These are phyloP conservation scores for Arthrobotrys pseudoclavata DNA, from an alignment of 2,329 filamentous ascomycete species.

Conservation along the genomic window DNA sequence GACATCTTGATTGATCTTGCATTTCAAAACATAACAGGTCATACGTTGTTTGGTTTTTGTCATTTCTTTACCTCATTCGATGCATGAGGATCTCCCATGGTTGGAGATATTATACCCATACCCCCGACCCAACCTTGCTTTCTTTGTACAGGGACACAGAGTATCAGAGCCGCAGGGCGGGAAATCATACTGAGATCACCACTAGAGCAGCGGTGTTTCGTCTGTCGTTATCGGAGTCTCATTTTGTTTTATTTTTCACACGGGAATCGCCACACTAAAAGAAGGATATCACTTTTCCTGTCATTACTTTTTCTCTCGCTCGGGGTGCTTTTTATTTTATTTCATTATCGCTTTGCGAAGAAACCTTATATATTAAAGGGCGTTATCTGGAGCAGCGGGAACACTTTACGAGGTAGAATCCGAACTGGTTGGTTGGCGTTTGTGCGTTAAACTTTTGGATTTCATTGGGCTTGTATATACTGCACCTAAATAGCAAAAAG, in stretches of 20 bases:
- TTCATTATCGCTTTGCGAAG: constrained; percentile 2
- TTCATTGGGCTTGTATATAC: constrained; percentile 18
- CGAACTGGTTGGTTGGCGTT: constrained; percentile 26
- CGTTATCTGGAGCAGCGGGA: constrained; percentile 20
- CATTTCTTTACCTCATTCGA: constrained; percentile 12
- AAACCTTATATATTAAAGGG: constrained; percentile 6
- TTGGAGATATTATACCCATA: constrained; percentile 28
- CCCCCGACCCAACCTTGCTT: constrained; percentile 25
- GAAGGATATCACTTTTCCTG: constrained; percentile 14
- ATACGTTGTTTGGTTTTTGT: constrained; percentile 11
- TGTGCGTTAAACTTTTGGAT: constrained; percentile 19
- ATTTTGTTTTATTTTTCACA: constrained; percentile 5
- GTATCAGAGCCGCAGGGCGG: constrained; percentile 48
- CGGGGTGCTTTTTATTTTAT: constrained; percentile 25
- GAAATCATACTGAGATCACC: constrained; percentile 28
- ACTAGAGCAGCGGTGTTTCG: constrained; percentile 21
- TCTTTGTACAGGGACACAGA: constrained; percentile 44
- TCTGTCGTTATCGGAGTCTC: constrained; percentile 44
- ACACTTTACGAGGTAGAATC: constrained; percentile 19
- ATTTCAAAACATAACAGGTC: constrained; percentile 19
- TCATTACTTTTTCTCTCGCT: constrained; percentile 6
- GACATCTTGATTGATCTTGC: constrained; percentile 10
- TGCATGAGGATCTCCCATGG: constrained; percentile 21
- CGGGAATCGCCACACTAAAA: constrained; percentile 20
- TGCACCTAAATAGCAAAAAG: constrained; percentile 30